These are phyloP conservation scores for Naegleria lovaniensis DNA, from an alignment of 208 protist species.

Conservation along the genomic window DNA sequence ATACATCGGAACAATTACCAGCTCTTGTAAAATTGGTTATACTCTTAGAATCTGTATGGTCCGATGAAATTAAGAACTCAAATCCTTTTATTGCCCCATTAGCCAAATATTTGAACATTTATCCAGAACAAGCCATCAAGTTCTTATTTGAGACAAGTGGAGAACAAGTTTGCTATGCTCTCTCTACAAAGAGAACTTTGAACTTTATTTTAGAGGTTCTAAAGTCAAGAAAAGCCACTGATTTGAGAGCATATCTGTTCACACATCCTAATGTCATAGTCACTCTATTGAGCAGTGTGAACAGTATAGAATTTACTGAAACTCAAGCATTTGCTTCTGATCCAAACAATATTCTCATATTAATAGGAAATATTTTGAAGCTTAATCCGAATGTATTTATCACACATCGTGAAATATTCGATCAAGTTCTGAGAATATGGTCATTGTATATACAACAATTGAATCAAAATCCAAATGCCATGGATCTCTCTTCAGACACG, in stretches of 20 bases:
- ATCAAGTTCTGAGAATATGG: neutral
- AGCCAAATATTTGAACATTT: neutral
- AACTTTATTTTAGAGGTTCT: neutral
- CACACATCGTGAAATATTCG: neutral
- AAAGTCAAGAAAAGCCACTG: neutral
- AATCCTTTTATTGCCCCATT: constrained; percentile 14
- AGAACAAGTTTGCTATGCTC: neutral
- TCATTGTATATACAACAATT: neutral
- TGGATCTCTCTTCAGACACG: neutral
- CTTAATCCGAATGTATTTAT: neutral
- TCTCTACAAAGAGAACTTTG: neutral
- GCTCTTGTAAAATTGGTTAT: neutral
- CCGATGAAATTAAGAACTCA: neutral
- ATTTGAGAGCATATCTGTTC: neutral
- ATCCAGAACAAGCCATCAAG: neutral
- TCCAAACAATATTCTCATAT: neutral
- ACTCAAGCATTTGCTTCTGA: neutral
- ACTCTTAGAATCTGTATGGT: neutral
- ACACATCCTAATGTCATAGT: neutral
- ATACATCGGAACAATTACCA: neutral
- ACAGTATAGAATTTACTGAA: neutral
- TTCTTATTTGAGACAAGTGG: neutral
- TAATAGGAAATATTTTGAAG: neutral
- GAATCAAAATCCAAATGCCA: neutral
- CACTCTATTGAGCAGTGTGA: neutral